Conservation (phyloP, 192 early-diverging fungal genomes). For the Diversispora epigaea region DNA sequence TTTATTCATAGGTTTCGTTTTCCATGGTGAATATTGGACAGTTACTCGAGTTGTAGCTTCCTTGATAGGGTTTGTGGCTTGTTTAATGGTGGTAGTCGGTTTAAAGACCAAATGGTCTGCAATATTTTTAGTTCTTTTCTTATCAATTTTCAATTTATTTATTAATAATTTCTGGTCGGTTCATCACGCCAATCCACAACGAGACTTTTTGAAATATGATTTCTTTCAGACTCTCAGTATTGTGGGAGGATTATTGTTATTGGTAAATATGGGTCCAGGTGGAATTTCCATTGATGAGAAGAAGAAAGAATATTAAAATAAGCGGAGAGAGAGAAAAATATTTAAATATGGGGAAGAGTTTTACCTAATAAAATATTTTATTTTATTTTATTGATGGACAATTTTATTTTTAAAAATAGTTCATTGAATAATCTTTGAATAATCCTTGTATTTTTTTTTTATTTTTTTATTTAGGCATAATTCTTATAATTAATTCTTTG, state of each 20-base stretch:
- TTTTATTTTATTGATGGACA: too few species aligned
- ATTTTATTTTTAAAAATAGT: too few species aligned
- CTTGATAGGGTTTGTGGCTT: slow-evolving; percentile 75
- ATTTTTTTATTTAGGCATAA: too few species aligned
- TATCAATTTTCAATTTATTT: slow-evolving; percentile 86
- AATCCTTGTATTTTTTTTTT: too few species aligned
- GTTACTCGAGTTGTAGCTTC: slow-evolving; percentile 69
- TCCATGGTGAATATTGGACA: slow-evolving; percentile 76
- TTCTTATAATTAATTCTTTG: too few species aligned
- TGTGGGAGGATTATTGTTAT: slow-evolving; percentile 92
- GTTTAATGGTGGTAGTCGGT: slow-evolving; percentile 93
- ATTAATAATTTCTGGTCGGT: slow-evolving; percentile 97
- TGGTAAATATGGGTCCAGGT: slow-evolving; percentile 89
- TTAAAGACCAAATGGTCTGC: slow-evolving; percentile 98
- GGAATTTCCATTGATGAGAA: slow-evolving; percentile 95
- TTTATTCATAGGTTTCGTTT: slow-evolving; percentile 86
- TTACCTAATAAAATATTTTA: too few species aligned
- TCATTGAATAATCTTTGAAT: too few species aligned
- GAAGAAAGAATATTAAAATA: slow-evolving; percentile 84
- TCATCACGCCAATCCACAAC: slow-evolving; percentile 73
- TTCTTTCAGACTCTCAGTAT: slow-evolving; percentile 97
- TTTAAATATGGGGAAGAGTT: too few species aligned
- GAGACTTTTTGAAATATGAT: slow-evolving; percentile 96
- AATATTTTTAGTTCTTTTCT: slow-evolving; percentile 85
- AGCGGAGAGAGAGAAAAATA: neutral